Percentiles rank a stretch among this genome's conserved stretches.
Conservation (phyloP, 305 asterid species). For the Fraxinus angustifolia region DNA sequence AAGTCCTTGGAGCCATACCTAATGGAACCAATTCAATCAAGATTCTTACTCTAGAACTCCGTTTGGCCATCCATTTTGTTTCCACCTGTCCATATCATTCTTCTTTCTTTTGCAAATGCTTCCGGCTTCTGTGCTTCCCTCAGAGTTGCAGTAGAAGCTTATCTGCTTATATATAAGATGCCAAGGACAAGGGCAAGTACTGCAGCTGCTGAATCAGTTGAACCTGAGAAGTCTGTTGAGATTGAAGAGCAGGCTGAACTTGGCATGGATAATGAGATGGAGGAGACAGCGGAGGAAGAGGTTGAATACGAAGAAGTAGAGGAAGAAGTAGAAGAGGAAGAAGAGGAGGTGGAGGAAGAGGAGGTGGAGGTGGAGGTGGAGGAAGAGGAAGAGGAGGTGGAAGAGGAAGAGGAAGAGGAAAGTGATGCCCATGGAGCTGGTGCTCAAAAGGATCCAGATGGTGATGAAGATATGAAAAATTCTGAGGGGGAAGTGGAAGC, state of each 20-base stretch:
- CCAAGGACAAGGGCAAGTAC: conserved; percentile 69
- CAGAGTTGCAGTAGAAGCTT: conserved; percentile 72
- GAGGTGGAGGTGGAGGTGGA: conserved; percentile 57
- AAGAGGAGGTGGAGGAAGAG: conserved; percentile 61
- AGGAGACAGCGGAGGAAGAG: conserved; percentile 63
- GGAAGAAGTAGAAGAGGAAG: conserved; percentile 79
- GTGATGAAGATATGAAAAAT: conserved; percentile 52
- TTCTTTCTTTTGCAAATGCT: conserved; percentile 84
- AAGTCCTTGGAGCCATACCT: conserved; percentile 69
- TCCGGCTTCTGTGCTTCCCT: conserved; percentile 66
- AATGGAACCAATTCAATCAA: conserved; percentile 67
- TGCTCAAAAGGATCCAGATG: conserved; percentile 33
- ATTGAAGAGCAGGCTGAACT: conserved; percentile 66
- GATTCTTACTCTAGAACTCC: conserved; percentile 63
- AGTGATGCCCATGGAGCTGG: conserved; percentile 26
- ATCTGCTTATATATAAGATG: conserved; percentile 62
- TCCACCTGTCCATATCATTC: conserved; percentile 65
- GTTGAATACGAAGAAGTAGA: conserved; percentile 87
- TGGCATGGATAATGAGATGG: conserved; percentile 60
- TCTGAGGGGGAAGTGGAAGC: conserved; percentile 42
- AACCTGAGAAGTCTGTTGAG: conserved; percentile 59
- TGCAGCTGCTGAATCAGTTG: conserved; percentile 51
- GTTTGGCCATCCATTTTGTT: conserved; percentile 73
- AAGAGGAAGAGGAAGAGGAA: conserved; percentile 44
- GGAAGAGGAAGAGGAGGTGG: conserved; percentile 62